Conservation (phyloP, 1,284 basidiomycete species). For the Cryptococcus jaspeensis region DNA sequence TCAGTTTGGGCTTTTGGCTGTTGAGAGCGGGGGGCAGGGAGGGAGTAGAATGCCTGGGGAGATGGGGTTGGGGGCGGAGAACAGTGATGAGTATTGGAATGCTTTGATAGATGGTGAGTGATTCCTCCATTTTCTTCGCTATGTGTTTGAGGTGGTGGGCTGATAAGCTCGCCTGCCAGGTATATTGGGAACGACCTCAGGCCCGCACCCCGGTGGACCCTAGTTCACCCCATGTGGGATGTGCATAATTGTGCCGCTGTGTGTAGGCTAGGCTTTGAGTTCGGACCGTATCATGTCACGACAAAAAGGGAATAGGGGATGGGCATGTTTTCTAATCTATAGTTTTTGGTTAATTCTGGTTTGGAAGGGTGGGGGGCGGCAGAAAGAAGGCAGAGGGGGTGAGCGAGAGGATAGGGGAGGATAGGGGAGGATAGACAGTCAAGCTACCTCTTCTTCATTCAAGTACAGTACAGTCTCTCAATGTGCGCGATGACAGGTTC, state of each 20-base stretch:
- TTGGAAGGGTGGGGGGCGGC: too few relatives aligned
- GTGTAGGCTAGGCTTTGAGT: too few relatives aligned
- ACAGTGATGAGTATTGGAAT: conserved; percentile 52
- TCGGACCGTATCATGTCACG: not conserved
- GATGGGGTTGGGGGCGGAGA: conserved; percentile 23
- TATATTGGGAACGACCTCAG: conserved; percentile 8
- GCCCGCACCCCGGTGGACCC: not conserved
- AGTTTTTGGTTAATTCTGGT: too few relatives aligned
- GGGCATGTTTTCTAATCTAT: not conserved
- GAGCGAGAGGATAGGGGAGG: too few relatives aligned
- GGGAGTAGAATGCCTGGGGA: conserved; percentile 7
- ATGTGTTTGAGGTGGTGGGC: not conserved
- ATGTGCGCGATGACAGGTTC: too few relatives aligned
- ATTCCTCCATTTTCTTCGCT: not conserved
- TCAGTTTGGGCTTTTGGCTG: conserved; percentile 16
- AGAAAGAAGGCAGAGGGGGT: too few relatives aligned
- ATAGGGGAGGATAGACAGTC: too few relatives aligned
- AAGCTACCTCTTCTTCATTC: too few relatives aligned
- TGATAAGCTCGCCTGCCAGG: not conserved
- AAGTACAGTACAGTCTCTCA: too few relatives aligned
- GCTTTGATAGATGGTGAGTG: conserved; percentile 50
- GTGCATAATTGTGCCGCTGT: too few relatives aligned
- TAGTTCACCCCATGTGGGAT: too few relatives aligned
- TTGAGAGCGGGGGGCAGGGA: conserved; percentile 3
- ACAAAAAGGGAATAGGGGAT: not conserved